A percentile compares a stretch with the other conserved stretches of the same genome.
Conservation (phyloP, 2,329 filamentous ascomycete genomes). For the Pestalotiopsis sp. region DNA sequence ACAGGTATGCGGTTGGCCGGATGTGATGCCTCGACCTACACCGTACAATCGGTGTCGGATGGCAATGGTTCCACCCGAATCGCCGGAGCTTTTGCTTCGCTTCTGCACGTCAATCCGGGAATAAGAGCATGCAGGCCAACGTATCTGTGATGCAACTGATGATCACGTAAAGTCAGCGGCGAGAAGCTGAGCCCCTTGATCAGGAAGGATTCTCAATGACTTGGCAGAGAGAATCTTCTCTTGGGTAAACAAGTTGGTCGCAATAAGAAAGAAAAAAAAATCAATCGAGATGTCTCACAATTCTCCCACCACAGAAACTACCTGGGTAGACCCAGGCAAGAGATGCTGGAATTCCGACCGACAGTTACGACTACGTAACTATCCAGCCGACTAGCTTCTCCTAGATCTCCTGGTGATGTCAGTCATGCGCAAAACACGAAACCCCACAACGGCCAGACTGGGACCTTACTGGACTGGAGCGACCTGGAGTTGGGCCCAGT, state of each 20-base stretch:
- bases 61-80: neutral
- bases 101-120: neutral
- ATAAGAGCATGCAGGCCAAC: neutral
- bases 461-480: neutral
- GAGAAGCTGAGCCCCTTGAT: neutral
- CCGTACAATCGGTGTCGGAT: neutral
- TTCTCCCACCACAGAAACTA: neutral
- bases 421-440: slow-evolving; percentile 1
- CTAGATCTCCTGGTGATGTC: slow-evolving; percentile 13
- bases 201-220: neutral
- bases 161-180: neutral
- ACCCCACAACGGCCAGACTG: neutral
- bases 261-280: neutral
- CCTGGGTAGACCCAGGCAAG: neutral
- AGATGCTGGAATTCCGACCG: neutral
- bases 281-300: neutral
- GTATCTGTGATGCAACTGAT: neutral
- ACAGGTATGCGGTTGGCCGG: neutral
- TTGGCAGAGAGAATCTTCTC: neutral
- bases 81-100: neutral
- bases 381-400: neutral
- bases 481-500: neutral
- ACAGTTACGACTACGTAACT: neutral
- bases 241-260: neutral
- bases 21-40: neutral